These are phyloP conservation scores for Plenodomus biglobosus DNA, from an alignment of 2,329 filamentous ascomycete species.

Conservation along the genomic window DNA sequence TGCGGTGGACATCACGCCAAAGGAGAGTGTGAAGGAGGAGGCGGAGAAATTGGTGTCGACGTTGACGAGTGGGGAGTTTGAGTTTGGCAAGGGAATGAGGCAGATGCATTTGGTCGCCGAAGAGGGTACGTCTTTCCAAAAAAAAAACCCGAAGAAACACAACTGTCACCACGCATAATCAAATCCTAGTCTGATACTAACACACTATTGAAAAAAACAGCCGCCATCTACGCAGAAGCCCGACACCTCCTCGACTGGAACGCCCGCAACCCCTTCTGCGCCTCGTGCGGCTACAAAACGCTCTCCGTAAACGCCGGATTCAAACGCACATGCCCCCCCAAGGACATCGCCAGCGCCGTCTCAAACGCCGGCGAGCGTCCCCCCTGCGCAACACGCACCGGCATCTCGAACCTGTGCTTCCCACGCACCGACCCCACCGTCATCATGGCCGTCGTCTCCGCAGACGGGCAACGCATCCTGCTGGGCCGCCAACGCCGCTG, in stretches of 20 bases:
- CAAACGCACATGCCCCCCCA: constrained; percentile 76
- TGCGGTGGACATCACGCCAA: constrained; percentile 82
- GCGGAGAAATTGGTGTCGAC: constrained; percentile 62
- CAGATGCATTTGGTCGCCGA: constrained; percentile 62
- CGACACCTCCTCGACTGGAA: constrained; percentile 94
- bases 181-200: too few species aligned
- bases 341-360: constrained; percentile 59
- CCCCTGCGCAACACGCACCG: constrained; percentile 78
- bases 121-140: constrained; percentile 54
- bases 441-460: constrained; percentile 88
- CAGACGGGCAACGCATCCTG: constrained; percentile 74
- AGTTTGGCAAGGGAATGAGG: constrained; percentile 68
- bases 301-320: constrained; percentile 77
- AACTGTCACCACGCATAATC: too few species aligned
- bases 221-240: constrained; percentile 87
- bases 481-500: constrained; percentile 84
- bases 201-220: too few species aligned
- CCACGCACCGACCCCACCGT: constrained; percentile 92
- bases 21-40: constrained; percentile 62
- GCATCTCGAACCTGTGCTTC: constrained; percentile 88
- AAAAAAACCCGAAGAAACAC: too few species aligned
- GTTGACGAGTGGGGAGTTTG: constrained; percentile 57
- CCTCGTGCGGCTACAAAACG: constrained; percentile 80
- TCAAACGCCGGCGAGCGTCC: constrained; percentile 55
- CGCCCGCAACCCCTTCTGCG: constrained; percentile 86